A percentile compares a stretch with the other conserved stretches of the same genome.
Evolutionary conservation across 306 rosid species (phyloP).

Genomic region (Geum urbanum): DNA sequence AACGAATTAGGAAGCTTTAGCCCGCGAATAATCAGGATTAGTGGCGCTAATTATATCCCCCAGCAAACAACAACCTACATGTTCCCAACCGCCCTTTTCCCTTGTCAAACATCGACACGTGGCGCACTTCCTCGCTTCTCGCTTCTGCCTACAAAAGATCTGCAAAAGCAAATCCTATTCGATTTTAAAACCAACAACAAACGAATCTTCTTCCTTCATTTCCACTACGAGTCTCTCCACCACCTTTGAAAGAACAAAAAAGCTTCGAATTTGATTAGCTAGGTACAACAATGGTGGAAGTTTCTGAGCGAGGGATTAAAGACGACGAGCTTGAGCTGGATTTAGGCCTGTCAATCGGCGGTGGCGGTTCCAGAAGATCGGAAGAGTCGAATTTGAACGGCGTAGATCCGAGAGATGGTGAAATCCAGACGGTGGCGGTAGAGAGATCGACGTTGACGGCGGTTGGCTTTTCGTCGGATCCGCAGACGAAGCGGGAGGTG

Average conservation of each 20-base stretch:
- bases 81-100: slow-evolving; percentile 28
- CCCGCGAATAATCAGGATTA: background rate
- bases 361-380: slow-evolving; percentile 39
- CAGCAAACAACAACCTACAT: slow-evolving; percentile 19
- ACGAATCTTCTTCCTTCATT: background rate
- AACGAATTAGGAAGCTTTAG: slow-evolving; percentile 2
- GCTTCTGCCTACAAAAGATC: slow-evolving; percentile 15
- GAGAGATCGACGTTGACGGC: background rate
- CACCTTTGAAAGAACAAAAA: no score
- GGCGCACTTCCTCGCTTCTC: background rate
- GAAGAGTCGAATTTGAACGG: slow-evolving; percentile 14
- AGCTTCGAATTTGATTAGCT: background rate
- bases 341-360: slow-evolving; percentile 61
- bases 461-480: background rate
- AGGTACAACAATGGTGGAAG: slow-evolving; percentile 21
- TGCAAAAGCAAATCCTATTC: slow-evolving; percentile 11
- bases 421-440: background rate
- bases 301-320: slow-evolving; percentile 13
- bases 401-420: slow-evolving; percentile 9
- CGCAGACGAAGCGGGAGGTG: slow-evolving; percentile 28
- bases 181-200: background rate
- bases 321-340: slow-evolving; percentile 59
- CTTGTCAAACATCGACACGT: slow-evolving; percentile 33
- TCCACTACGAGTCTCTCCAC: background rate
- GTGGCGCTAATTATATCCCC: slow-evolving; percentile 12